These are phyloP conservation scores for Ascochyta viciae-villosae DNA, from an alignment of 2,329 filamentous ascomycete species.

Conservation along the genomic window DNA sequence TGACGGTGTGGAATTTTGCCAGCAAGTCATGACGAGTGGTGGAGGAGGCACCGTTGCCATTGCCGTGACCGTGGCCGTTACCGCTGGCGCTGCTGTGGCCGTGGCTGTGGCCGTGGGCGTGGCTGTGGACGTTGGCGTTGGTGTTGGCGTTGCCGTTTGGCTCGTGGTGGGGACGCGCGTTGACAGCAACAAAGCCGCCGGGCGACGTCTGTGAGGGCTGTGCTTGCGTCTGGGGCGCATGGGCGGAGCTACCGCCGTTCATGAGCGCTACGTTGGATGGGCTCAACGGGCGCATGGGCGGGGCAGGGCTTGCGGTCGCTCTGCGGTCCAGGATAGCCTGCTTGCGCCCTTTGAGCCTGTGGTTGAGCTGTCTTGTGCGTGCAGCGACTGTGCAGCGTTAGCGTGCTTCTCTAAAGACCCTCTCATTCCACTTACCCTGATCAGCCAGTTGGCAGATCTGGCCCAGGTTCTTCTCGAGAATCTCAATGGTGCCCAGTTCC, in stretches of 20 bases:
- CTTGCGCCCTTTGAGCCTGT: conserved; percentile 76
- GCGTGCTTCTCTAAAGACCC: neutral
- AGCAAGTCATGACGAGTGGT: conserved; percentile 66
- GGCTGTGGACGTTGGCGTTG: conserved; percentile 51
- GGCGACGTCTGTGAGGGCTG: conserved; percentile 48
- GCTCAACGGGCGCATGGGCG: conserved; percentile 45
- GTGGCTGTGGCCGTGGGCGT: conserved; percentile 53
- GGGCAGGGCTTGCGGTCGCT: conserved; percentile 55
- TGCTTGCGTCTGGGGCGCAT: conserved; percentile 19
- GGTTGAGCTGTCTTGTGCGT: conserved; percentile 78
- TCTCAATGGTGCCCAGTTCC: conserved; percentile 82
- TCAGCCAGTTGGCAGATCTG: conserved; percentile 83
- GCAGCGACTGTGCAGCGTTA: conserved; percentile 62
- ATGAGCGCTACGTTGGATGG: conserved; percentile 53
- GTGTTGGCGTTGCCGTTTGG: conserved; percentile 31
- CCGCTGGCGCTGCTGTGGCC: conserved; percentile 48
- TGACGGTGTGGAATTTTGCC: conserved; percentile 68
- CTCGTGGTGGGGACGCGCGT: conserved; percentile 55
- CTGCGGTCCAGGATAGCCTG: conserved; percentile 74
- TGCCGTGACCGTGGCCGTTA: conserved; percentile 13
- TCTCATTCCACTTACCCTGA: conserved; percentile 60
- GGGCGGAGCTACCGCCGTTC: conserved; percentile 45
- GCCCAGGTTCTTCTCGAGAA: conserved; percentile 78
- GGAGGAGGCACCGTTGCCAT: conserved; percentile 60
- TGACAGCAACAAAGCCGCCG: conserved; percentile 66